Conservation (phyloP, 2,329 filamentous ascomycete species). For the Pseudocercospora eumusae region DNA sequence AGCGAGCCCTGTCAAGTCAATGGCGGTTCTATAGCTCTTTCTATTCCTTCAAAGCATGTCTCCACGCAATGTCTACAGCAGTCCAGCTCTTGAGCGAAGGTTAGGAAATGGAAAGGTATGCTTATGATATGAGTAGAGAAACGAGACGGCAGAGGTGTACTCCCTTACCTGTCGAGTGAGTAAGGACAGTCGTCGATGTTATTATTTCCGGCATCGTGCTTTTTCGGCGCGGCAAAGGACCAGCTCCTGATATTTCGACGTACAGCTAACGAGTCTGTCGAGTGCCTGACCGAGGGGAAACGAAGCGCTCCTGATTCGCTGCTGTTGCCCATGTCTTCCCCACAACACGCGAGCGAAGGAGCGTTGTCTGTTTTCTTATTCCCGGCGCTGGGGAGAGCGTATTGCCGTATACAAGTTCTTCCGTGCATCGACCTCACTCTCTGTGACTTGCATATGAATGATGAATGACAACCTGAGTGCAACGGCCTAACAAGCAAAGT, state of each 20-base stretch:
- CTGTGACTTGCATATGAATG: no score
- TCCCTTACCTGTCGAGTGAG: not conserved
- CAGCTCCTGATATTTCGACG: slow-evolving; percentile 6
- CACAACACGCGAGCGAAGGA: slow-evolving; percentile 1
- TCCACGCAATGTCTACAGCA: not conserved
- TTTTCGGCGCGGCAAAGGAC: slow-evolving; percentile 11
- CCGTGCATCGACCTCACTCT: not conserved
- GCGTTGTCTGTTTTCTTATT: slow-evolving; percentile 7
- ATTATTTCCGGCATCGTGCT: slow-evolving; percentile 8
- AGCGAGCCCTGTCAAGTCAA: not conserved
- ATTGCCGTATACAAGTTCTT: not conserved
- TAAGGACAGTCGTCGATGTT: not conserved
- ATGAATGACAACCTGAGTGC: no score
- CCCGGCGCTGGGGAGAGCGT: not conserved
- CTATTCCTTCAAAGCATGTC: not conserved
- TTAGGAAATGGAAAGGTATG: not conserved
- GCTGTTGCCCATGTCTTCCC: not conserved
- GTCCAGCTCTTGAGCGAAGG: not conserved
- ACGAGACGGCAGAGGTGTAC: not conserved
- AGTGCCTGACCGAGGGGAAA: slow-evolving; percentile 5
- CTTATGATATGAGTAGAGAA: not conserved
- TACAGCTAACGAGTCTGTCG: not conserved
- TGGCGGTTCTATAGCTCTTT: not conserved
- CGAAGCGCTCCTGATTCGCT: not conserved
- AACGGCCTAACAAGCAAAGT: no score